Evolutionary conservation across 2,329 filamentous ascomycete species (phyloP).

Genomic region (Beauveria varroae): DNA sequence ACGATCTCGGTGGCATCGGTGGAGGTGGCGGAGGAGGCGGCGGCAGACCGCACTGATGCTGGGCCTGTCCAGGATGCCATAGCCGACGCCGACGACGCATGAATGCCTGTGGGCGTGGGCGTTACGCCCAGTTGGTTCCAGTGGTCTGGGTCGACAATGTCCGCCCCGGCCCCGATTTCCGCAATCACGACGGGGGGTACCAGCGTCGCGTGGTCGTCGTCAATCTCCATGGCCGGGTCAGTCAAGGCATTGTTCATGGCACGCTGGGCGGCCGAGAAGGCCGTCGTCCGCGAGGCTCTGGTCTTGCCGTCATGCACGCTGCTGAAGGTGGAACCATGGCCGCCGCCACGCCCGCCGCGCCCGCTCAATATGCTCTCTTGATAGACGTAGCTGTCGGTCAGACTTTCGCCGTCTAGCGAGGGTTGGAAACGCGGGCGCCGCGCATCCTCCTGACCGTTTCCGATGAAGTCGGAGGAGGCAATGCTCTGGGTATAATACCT

Average conservation of each 20-base stretch:
- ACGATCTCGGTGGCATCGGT: neutral
- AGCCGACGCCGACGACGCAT: neutral
- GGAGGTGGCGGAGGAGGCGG: neutral
- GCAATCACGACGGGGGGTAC: neutral
- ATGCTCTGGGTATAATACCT: neutral
- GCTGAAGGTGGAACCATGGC: neutral
- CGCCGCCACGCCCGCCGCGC: neutral
- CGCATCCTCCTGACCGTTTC: neutral
- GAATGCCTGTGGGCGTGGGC: neutral
- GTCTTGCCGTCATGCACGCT: neutral
- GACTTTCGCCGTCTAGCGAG: neutral
- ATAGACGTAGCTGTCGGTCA: neutral
- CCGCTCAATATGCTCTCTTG: neutral
- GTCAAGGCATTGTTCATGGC: neutral
- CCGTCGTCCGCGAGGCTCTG: neutral
- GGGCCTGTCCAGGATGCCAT: neutral
- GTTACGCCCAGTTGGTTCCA: neutral
- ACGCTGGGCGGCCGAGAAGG: neutral
- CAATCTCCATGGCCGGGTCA: neutral
- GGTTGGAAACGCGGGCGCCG: neutral
- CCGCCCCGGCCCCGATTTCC: neutral
- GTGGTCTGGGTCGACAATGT: neutral
- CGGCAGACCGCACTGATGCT: neutral
- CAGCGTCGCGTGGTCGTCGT: neutral
- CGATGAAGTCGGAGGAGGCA: neutral